phyloP scores from a whole-genome alignment of 2,329 filamentous ascomycete genomes.

The Raffaelea albimanens region DNA sequence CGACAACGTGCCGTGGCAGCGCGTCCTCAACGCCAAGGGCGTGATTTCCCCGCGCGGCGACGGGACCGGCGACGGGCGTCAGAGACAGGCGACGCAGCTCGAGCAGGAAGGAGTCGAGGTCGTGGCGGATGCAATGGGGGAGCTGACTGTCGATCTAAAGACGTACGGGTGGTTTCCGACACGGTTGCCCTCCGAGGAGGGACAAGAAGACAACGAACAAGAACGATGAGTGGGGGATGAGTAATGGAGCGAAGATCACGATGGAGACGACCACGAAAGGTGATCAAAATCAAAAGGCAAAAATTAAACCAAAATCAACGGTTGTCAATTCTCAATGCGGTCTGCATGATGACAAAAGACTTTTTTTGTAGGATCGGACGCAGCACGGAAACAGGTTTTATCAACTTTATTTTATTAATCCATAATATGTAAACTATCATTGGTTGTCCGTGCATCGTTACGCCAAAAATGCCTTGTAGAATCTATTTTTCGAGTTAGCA shows the following conservation, averaged over 20 bases:
- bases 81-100: constrained; percentile 41
- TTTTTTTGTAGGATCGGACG: too few relatives aligned
- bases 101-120: constrained; percentile 43
- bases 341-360: too few relatives aligned
- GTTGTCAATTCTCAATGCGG: too few relatives aligned
- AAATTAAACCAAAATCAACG: too few relatives aligned
- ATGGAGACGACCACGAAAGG: background rate
- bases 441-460: too few relatives aligned
- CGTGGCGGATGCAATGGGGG: constrained; percentile 36
- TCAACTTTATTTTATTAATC: too few relatives aligned
- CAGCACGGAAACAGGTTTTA: too few relatives aligned
- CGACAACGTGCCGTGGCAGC: constrained; percentile 84
- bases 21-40: constrained; percentile 82
- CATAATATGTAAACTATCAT: too few relatives aligned
- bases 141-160: constrained; percentile 40
- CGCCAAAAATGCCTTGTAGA: too few relatives aligned
- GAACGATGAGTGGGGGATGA: too few relatives aligned
- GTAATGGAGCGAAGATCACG: constrained; percentile 18
- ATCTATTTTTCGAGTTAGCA: background rate
- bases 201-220: constrained; percentile 6
- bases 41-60: constrained; percentile 62
- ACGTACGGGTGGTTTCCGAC: constrained; percentile 49
- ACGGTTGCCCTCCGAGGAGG: constrained; percentile 34
- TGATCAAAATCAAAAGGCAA: background rate
- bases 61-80: constrained; percentile 10